A percentile compares a stretch with the other conserved stretches of the same genome.
phyloP scores from a whole-genome alignment of 371 early-diverging fungal species.

The Circinella minor region DNA sequence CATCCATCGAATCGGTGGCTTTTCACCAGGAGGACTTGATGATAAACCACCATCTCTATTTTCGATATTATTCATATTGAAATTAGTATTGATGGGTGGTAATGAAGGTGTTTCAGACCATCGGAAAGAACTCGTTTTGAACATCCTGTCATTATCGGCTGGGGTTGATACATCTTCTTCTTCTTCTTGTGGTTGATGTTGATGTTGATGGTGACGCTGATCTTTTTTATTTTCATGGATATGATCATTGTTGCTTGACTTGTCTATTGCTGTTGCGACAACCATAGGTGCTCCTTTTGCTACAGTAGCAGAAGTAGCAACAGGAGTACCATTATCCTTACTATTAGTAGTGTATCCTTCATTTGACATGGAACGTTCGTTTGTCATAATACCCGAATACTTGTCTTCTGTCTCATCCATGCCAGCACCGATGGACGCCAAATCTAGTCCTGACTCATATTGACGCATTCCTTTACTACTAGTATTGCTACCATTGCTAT shows the following conservation, averaged over 20 bases:
- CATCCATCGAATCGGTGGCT: conserved; percentile 34
- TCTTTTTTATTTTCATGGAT: background rate
- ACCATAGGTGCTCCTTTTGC: background rate
- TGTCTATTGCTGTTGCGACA: background rate
- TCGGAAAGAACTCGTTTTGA: conserved; percentile 25
- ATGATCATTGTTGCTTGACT: background rate
- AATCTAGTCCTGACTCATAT: conserved; percentile 19
- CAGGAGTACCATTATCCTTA: too few species aligned
- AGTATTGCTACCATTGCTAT: background rate
- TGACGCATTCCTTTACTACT: conserved; percentile 8
- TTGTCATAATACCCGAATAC: conserved; percentile 6
- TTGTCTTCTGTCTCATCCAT: conserved; percentile 10
- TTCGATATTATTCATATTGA: conserved; percentile 5
- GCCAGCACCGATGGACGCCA: conserved; percentile 13
- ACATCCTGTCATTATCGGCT: background rate
- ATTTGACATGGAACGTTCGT: conserved; percentile 10
- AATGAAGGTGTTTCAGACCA: conserved; percentile 25
- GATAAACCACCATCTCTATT: background rate
- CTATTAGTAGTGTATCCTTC: background rate
- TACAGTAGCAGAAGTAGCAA: too few species aligned
- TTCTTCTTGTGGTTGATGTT: too few species aligned
- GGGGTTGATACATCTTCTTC: too few species aligned
- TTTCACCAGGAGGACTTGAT: conserved; percentile 14
- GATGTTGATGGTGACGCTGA: background rate
- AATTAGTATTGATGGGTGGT: conserved; percentile 25